These are phyloP conservation scores for Bipolaris oryzae DNA, from an alignment of 2,329 filamentous ascomycete genomes.

Conservation along the genomic window DNA sequence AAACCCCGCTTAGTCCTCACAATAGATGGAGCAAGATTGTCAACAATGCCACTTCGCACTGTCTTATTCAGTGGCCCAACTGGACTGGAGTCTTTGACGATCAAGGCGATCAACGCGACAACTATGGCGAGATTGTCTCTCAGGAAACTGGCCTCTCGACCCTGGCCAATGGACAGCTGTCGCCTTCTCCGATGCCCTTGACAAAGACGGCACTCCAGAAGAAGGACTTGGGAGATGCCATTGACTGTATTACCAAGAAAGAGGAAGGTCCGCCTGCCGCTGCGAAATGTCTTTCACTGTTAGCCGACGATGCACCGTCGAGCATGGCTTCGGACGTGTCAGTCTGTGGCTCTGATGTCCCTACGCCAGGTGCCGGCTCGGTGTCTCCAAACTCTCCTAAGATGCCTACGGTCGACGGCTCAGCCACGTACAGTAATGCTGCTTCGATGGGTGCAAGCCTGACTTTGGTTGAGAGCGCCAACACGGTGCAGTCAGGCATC, in stretches of 20 bases:
- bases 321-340: constrained; percentile 16
- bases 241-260: background rate
- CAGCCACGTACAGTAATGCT: constrained; percentile 90
- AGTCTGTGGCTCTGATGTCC: constrained; percentile 19
- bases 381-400: constrained; percentile 43
- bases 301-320: background rate
- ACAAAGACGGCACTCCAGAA: constrained; percentile 12
- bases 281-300: background rate
- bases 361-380: constrained; percentile 7
- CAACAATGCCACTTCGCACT: constrained; percentile 28
- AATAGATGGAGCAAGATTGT: constrained; percentile 25
- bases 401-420: constrained; percentile 74
- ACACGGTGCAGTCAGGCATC: constrained; percentile 7
- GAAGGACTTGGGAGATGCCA: constrained; percentile 12
- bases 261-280: background rate
- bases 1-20: constrained; percentile 16
- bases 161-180: constrained; percentile 5
- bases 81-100: constrained; percentile 35
- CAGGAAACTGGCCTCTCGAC: constrained; percentile 21
- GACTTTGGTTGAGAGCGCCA: constrained; percentile 78
- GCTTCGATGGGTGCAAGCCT: constrained; percentile 92
- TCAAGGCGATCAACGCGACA: constrained; percentile 26
- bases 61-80: constrained; percentile 33
- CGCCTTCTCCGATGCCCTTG: constrained; percentile 7
- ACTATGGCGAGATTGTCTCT: constrained; percentile 19